Base-by-base conservation (phyloP, 495 filamentous ascomycete genomes). In the Daldinia concentrica region DNA sequence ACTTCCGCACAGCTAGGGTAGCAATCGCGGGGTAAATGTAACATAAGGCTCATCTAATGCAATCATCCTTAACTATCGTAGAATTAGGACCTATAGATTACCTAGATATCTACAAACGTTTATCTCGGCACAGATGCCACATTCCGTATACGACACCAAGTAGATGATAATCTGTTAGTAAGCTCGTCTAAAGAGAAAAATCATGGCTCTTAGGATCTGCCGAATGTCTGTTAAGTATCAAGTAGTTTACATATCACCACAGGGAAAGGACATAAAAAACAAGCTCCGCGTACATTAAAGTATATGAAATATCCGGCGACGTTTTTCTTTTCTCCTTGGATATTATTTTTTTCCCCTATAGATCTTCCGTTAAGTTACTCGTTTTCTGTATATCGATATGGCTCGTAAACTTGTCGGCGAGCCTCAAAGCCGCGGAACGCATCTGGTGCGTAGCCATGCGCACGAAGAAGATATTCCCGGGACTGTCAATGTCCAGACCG, bases 391-490 rank as follows among this genome's bases (percentile, higher is more conserved):
- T 19, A 48, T 30, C 26, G 17, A 43, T 30, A 71, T 62, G 62
- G 58, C 58, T 27, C 37, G 43, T 19, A 71, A 34, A 29, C 7
- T 71, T 19, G n/a, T 24, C 0, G n/a, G 12, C 9, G 37, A 2
- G n/a, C 8, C 32, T 50, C 50, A 45, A n/a, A 51, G 22, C 15
- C 71, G 43, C 26, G 55, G 39, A 43, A 51, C 48, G 41, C 71
- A 69, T 60, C 29, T 73, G 12, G 71, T 69, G 32, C 61, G 71
- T 22, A 88, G 85, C 65, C 87, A 88, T 74, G 87, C 86, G 7
- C 87, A 86, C 58, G 87, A 88, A 76, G 86, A 81, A 68, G 82
- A 85, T 45, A 80, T 88, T 24, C 86, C 87, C 0, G 87, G 87
- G 5, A 89, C 87, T 0, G 86, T 88, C 43, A 85, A 88, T 68